Evolutionary conservation across 495 filamentous ascomycete genomes (phyloP).

Genomic region (Aspergillus incahuasiensis): DNA sequence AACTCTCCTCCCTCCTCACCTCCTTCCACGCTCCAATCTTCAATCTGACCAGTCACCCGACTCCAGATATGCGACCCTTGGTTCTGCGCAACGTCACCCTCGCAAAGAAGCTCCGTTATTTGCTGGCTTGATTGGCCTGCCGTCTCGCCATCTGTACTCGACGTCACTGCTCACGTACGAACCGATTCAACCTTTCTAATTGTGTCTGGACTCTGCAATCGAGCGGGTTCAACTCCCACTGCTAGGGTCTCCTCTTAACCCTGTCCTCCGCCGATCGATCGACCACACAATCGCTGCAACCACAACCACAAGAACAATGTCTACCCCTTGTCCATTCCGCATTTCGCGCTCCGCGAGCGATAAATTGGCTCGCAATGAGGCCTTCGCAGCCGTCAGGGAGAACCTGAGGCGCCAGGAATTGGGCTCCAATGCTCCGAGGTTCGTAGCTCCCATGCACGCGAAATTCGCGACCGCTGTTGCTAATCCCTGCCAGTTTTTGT

Average conservation of each 20-base stretch:
- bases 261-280: background rate
- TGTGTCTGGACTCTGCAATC: background rate
- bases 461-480: background rate
- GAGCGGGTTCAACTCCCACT: background rate
- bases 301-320: constrained; percentile 20
- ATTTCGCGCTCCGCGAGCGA: constrained; percentile 37
- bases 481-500: constrained; percentile 42
- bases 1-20: background rate
- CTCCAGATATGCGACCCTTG: constrained; percentile 22
- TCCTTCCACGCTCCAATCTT: background rate
- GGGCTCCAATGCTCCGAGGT: constrained; percentile 33
- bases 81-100: constrained; percentile 11
- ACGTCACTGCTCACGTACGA: constrained; percentile 14
- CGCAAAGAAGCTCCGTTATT: constrained; percentile 11
- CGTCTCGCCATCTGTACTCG: constrained; percentile 8
- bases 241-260: background rate
- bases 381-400: constrained; percentile 40
- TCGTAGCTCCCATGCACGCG: constrained; percentile 4
- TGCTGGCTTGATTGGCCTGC: constrained; percentile 12
- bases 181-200: background rate
- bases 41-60: constrained; percentile 11
- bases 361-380: constrained; percentile 38
- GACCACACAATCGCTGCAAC: background rate
- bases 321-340: constrained; percentile 42
- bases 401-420: constrained; percentile 42